Percentiles rank a stretch among this genome's conserved stretches.
phyloP scores from a whole-genome alignment of 1,139 yeast genomes.

The Geotrichum europaeum region DNA sequence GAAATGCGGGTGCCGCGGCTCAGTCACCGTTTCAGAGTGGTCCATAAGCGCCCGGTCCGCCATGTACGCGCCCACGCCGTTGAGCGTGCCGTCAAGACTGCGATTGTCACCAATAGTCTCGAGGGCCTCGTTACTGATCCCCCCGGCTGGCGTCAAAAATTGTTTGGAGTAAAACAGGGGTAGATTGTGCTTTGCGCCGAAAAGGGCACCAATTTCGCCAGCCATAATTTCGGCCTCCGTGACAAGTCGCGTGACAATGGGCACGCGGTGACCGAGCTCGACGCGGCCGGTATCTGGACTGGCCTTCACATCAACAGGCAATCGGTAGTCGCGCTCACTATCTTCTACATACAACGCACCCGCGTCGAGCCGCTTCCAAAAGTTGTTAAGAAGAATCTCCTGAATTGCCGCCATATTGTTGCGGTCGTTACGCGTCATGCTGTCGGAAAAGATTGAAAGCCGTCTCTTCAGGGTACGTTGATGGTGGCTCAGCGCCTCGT shows the following conservation, averaged over 20 bases:
- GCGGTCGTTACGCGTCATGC: constrained; percentile 6
- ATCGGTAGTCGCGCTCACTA: background rate
- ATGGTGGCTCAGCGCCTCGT: background rate
- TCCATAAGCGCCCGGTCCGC: constrained; percentile 6
- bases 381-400: constrained; percentile 9
- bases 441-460: constrained; percentile 2
- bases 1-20: constrained; percentile 18
- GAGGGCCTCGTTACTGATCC: background rate
- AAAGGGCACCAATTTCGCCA: constrained; percentile 18
- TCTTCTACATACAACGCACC: constrained; percentile 11
- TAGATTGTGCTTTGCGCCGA: constrained; percentile 12
- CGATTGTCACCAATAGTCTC: background rate
- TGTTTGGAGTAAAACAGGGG: constrained; percentile 17
- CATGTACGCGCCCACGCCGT: constrained; percentile 11
- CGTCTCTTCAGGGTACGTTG: background rate
- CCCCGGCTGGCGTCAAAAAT: background rate
- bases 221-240: constrained; percentile 17
- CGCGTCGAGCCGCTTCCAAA: constrained; percentile 16
- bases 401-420: constrained; percentile 3
- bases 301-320: background rate
- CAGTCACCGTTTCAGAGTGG: background rate
- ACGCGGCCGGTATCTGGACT: background rate
- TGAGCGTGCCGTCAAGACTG: constrained; percentile 8
- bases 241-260: constrained; percentile 2
- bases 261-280: background rate